Evolutionary conservation across 768 basidiomycete species (phyloP), one percentile per base, ranked within the genome.

Genomic region (Pleurotus sapidus): DNA sequence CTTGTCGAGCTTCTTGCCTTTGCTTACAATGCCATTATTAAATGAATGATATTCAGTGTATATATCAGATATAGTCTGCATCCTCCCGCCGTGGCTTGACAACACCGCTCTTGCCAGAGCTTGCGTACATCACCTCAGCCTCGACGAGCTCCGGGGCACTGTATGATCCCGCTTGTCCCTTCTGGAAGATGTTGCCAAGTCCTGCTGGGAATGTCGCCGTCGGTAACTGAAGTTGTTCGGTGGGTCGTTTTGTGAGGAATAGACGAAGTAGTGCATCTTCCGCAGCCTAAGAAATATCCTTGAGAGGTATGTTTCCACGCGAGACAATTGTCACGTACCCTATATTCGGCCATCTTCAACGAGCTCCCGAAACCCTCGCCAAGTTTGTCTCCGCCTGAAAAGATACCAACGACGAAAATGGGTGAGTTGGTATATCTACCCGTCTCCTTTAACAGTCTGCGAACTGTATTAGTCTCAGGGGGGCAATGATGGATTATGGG

Each of bases 301-400:
- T 49, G 46, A 7, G 30, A 14, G 23, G 8, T 18, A 61, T 24
- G 17, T 49, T 24, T 18, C 30, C 11, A 34, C 9, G 11, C 11
- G 30, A 34, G 30, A 34, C 9, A 34, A 34, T 45, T 17, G 42
- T 17, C 20, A 72, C 84, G 53, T 71, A 93, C 94, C 57, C 96
- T 79, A 73, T 84, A 95, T 72, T 98, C 94, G 14, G 94, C 94
- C 96, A 98, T 98, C 70, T 84, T 87, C 55, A 98, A 74, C 2
- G 92, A 95, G 62, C 85, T 88, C 53, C 97, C 97, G 66, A 95
- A 93, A 12, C 95, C 95, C 72, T 99, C 95, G 4, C 95, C 93
- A 2, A 99, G 83, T 71, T 97, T 84, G 68, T 84, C 91, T 57
- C 73, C 77, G 40, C 86, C 93, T 20, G 86, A 91, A 69, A 84